Conservation (phyloP, 208 protist genomes). For the Leptomonas pyrrhocoris region DNA sequence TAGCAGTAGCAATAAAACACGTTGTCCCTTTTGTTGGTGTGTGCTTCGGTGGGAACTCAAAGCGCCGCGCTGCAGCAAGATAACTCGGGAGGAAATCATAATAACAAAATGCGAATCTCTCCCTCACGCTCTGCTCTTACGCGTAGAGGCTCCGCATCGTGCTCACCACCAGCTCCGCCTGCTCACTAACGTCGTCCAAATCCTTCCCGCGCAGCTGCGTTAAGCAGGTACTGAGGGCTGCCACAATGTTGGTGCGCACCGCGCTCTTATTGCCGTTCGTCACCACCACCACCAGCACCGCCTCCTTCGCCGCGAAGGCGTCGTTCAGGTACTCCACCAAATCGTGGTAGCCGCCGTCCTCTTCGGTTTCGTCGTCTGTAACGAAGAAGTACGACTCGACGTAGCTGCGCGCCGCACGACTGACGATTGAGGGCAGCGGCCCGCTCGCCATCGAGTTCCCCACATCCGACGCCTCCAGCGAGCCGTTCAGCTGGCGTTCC, state of each 20-base stretch:
- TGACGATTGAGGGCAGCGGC: constrained; percentile 48
- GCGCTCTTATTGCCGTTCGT: constrained; percentile 26
- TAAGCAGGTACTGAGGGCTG: constrained; percentile 41
- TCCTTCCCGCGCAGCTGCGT: constrained; percentile 9
- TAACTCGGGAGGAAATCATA: too few relatives aligned
- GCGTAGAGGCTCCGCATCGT: constrained; percentile 46
- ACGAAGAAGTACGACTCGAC: constrained; percentile 73
- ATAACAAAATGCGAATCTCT: too few relatives aligned
- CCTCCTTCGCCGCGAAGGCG: constrained; percentile 28
- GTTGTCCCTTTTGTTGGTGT: too few relatives aligned
- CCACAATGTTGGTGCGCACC: constrained; percentile 49
- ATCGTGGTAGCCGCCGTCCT: constrained; percentile 42
- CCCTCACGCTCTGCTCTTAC: not conserved
- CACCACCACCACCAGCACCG: constrained; percentile 55
- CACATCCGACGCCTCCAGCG: not conserved
- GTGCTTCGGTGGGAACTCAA: too few relatives aligned
- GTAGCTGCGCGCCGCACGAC: constrained; percentile 30
- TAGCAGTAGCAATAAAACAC: too few relatives aligned
- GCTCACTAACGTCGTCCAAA: constrained; percentile 36
- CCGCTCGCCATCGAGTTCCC: not conserved
- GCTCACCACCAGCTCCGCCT: constrained; percentile 43
- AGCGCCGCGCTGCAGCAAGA: too few relatives aligned
- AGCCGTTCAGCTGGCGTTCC: constrained; percentile 1
- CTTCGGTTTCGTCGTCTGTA: constrained; percentile 34
- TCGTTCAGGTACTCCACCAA: constrained; percentile 45